Evolutionary conservation across 2,329 filamentous ascomycete genomes (phyloP).

Genomic region (Claviceps sp.): DNA sequence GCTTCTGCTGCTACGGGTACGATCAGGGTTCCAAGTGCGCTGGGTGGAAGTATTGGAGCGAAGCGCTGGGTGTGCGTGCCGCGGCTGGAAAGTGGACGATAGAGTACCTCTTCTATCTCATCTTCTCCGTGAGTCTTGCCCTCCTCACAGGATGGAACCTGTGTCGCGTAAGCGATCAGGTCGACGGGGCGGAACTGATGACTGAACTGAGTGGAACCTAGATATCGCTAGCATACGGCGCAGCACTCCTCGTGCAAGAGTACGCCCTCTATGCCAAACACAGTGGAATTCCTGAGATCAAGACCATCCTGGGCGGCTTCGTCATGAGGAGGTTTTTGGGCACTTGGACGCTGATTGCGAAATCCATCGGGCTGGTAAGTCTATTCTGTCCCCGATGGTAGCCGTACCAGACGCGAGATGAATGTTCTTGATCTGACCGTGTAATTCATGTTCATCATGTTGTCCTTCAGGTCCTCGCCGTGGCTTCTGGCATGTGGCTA

Average conservation of each 20-base stretch:
- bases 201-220: conserved; percentile 18
- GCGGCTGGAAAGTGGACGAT: conserved; percentile 63
- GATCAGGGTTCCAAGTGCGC: conserved; percentile 68
- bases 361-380: conserved; percentile 72
- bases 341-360: conserved; percentile 76
- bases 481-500: conserved; percentile 89
- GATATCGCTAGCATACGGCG: conserved; percentile 64
- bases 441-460: neutral
- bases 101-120: conserved; percentile 75
- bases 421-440: neutral
- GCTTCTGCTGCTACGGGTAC: conserved; percentile 89
- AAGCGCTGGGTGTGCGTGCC: conserved; percentile 53
- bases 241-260: conserved; percentile 66
- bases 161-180: too few relatives aligned
- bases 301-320: conserved; percentile 87
- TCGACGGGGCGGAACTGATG: neutral
- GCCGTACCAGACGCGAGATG: neutral
- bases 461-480: conserved; percentile 57
- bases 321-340: conserved; percentile 81
- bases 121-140: conserved; percentile 56
- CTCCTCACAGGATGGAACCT: too few relatives aligned
- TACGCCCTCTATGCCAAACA: conserved; percentile 85
- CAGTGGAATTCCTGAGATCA: conserved; percentile 95
- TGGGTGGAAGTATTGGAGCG: conserved; percentile 80
- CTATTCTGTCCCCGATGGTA: neutral